Conservation (phyloP, 768 basidiomycete species). For the Psilocybe cubensis region DNA sequence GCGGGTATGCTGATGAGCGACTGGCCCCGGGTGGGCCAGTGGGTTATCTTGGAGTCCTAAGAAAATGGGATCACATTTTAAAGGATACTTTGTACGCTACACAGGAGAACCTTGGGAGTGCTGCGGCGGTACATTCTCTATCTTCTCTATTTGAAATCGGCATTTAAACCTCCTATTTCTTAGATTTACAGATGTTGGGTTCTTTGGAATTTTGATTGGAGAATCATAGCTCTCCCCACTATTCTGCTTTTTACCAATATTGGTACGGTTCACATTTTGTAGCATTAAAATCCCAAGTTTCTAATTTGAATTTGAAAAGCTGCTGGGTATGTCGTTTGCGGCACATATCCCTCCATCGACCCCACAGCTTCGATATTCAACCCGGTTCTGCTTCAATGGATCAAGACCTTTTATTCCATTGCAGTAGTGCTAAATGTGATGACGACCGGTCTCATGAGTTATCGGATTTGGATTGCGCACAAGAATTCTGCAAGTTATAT, state of each 20-base stretch:
- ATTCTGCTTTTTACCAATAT: not conserved
- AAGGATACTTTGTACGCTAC: conserved; percentile 4
- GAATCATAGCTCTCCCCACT: not conserved
- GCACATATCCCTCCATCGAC: not conserved
- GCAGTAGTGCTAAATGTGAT: not conserved
- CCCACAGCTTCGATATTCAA: not conserved
- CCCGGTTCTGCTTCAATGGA: not conserved
- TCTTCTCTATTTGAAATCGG: too few relatives aligned
- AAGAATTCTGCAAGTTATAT: not conserved
- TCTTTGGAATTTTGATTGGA: conserved; percentile 3
- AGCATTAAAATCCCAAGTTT: not conserved
- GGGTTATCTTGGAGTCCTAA: not conserved
- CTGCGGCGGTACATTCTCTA: not conserved
- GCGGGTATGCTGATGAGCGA: not conserved
- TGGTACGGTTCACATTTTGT: not conserved
- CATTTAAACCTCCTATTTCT: not conserved
- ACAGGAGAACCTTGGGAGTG: conserved; percentile 7
- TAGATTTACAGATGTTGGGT: conserved; percentile 10
- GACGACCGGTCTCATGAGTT: not conserved
- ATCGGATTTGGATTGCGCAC: not conserved
- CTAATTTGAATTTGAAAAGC: not conserved
- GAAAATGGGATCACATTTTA: conserved; percentile 6
- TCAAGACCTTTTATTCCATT: conserved; percentile 4
- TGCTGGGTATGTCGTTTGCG: conserved; percentile 5
- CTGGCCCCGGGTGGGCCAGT: conserved; percentile 3